These are phyloP conservation scores for Arabidopsis lyrata DNA, from an alignment of 441 rosid species.

Conservation along the genomic window DNA sequence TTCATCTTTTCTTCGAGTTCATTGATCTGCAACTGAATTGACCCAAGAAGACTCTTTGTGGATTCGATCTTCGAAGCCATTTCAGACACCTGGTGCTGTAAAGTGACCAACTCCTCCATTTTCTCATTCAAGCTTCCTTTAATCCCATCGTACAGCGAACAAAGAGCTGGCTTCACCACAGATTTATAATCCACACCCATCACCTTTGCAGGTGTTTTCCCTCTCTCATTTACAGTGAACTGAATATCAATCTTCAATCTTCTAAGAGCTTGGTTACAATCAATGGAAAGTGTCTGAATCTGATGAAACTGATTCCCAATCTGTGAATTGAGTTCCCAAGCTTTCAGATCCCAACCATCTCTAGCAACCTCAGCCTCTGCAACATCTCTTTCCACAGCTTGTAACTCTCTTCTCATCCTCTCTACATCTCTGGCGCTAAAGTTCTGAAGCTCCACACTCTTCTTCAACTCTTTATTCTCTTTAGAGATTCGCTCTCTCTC, in stretches of 20 bases:
- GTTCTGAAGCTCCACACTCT: constrained; percentile 73
- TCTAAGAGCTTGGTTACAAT: constrained; percentile 77
- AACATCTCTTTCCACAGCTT: constrained; percentile 84
- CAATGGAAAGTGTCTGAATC: constrained; percentile 69
- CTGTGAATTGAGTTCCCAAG: constrained; percentile 73
- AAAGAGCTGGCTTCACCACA: constrained; percentile 67
- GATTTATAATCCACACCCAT: constrained; percentile 82
- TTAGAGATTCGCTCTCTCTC: constrained; percentile 60
- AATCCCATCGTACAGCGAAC: constrained; percentile 53
- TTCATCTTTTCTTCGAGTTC: constrained; percentile 68
- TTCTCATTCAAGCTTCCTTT: constrained; percentile 63
- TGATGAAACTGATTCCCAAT: constrained; percentile 66
- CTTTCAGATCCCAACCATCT: constrained; percentile 81
- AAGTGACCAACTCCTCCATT: constrained; percentile 59
- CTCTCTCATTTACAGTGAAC: constrained; percentile 61
- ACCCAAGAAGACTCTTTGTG: constrained; percentile 46
- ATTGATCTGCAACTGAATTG: constrained; percentile 58
- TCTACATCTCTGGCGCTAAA: constrained; percentile 82
- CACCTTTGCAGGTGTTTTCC: constrained; percentile 65
- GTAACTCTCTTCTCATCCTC: constrained; percentile 96
- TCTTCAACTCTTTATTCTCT: constrained; percentile 83
- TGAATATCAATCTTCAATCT: constrained; percentile 79
- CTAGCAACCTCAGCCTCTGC: constrained; percentile 70
- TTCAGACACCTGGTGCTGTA: constrained; percentile 68
- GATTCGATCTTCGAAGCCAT: constrained; percentile 59